Conservation (phyloP, 208 protist genomes). For the Trypanosoma boissoni region DNA sequence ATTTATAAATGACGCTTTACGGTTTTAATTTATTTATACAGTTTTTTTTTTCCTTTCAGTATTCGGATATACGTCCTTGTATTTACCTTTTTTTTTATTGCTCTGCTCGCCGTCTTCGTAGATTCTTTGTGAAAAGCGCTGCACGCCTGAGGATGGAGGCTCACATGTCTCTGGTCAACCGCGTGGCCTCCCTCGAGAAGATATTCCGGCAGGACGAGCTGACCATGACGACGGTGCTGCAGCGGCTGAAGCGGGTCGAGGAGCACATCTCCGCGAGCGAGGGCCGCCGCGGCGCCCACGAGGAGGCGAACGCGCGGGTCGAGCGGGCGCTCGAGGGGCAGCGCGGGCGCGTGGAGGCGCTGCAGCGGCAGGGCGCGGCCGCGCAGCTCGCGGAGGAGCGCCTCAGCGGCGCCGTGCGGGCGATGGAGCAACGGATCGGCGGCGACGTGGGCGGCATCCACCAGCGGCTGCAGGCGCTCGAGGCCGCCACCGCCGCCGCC, state of each 20-base stretch:
- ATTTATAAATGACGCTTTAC: slow-evolving; percentile 8
- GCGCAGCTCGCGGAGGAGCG: slow-evolving; percentile 53
- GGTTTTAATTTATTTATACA: slow-evolving; percentile 20
- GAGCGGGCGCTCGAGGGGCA: slow-evolving; percentile 29
- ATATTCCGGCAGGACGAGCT: slow-evolving; percentile 76
- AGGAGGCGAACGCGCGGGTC: slow-evolving; percentile 32
- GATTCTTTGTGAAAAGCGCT: background rate
- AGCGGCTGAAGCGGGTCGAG: slow-evolving; percentile 77
- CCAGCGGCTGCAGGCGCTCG: slow-evolving; percentile 47
- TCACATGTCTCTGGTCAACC: slow-evolving; percentile 40
- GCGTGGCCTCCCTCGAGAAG: slow-evolving; percentile 79
- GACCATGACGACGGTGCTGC: slow-evolving; percentile 47
- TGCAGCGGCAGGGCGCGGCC: slow-evolving; percentile 39
- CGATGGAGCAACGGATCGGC: slow-evolving; percentile 65
- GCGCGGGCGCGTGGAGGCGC: slow-evolving; percentile 40
- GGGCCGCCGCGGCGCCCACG: slow-evolving; percentile 36
- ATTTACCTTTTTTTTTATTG: slow-evolving; percentile 17
- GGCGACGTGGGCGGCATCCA: slow-evolving; percentile 43
- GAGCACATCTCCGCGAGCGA: slow-evolving; percentile 53
- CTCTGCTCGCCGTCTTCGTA: slow-evolving; percentile 21
- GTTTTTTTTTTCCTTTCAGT: slow-evolving; percentile 2
- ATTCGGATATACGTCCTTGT: background rate
- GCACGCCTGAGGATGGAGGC: slow-evolving; percentile 20
- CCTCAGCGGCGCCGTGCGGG: slow-evolving; percentile 35
- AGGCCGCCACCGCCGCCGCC: slow-evolving; percentile 45